phyloP scores from a whole-genome alignment of 257 asterid genomes.

The Sherardia arvensis region DNA sequence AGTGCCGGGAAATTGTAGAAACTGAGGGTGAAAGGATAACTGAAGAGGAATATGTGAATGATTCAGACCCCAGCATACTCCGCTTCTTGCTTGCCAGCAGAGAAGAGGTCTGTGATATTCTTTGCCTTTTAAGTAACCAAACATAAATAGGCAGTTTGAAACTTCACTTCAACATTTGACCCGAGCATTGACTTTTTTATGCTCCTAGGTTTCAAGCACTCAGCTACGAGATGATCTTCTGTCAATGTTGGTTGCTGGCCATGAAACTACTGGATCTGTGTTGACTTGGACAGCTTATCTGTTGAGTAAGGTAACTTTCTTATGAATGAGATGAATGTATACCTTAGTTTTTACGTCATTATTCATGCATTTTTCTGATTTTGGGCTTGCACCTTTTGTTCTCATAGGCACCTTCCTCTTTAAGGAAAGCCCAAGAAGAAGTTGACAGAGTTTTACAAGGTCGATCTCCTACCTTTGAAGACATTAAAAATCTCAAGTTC shows the following conservation, averaged over 20 bases:
- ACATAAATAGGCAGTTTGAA: background rate
- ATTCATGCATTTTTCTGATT: background rate
- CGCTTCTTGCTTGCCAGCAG: slow-evolving; percentile 97
- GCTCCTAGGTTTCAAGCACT: slow-evolving; percentile 64
- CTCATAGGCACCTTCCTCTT: slow-evolving; percentile 53
- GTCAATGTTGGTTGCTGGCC: slow-evolving; percentile 99
- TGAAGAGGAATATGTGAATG: slow-evolving; percentile 88
- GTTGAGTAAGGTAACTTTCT: slow-evolving; percentile 71
- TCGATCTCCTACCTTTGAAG: slow-evolving; percentile 70
- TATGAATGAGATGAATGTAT: background rate
- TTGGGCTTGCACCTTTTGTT: background rate
- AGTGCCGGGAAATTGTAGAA: slow-evolving; percentile 87
- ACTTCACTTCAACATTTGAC: background rate
- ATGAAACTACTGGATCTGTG: slow-evolving; percentile 96
- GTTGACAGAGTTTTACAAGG: slow-evolving; percentile 81
- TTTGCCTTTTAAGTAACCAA: slow-evolving; percentile 4
- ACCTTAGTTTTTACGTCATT: background rate
- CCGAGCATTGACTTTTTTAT: background rate
- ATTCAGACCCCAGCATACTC: slow-evolving; percentile 85
- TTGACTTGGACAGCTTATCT: slow-evolving; percentile 84
- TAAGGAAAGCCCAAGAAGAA: slow-evolving; percentile 80
- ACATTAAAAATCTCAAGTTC: slow-evolving; percentile 74
- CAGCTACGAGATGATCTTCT: slow-evolving; percentile 91
- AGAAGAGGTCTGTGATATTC: slow-evolving; percentile 57
- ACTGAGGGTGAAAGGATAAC: slow-evolving; percentile 79